Conservation (phyloP, 768 basidiomycete species). For the Coprinopsis cinerea region DNA sequence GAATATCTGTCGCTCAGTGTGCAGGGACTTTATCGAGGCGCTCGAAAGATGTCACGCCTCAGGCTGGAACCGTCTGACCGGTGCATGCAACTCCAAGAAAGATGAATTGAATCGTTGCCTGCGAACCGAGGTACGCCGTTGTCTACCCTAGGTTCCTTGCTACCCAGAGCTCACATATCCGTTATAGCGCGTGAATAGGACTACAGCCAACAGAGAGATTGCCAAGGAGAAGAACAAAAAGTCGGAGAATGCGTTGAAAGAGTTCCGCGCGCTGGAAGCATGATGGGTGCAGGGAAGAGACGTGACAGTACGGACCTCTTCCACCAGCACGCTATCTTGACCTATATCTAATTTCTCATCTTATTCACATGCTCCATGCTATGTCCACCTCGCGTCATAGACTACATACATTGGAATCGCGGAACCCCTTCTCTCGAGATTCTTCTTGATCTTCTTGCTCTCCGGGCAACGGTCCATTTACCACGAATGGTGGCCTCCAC, state of each 20-base stretch:
- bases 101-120: conserved; percentile 65
- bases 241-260: conserved; percentile 54
- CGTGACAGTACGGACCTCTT: background rate
- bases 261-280: conserved; percentile 36
- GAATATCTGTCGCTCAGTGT: conserved; percentile 38
- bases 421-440: background rate
- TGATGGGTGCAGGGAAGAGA: background rate
- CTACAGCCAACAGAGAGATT: conserved; percentile 50
- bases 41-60: conserved; percentile 64
- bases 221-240: conserved; percentile 54
- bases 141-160: conserved; percentile 1
- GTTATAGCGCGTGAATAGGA: conserved; percentile 51
- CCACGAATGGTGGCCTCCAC: conserved; percentile 61
- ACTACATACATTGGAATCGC: background rate
- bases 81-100: conserved; percentile 66
- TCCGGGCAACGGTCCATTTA: conserved; percentile 21
- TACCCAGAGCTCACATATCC: conserved; percentile 9
- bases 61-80: conserved; percentile 59
- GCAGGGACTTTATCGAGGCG: conserved; percentile 73
- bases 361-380: background rate
- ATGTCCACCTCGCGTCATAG: background rate
- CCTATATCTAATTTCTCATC: background rate
- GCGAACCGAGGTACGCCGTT: conserved; percentile 53
- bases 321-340: background rate
- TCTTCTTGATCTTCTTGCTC: background rate